Evolutionary conservation across 2,329 filamentous ascomycete genomes (phyloP), one percentile per base, ranked within the genome.

Genomic region (Oidium heveae): DNA sequence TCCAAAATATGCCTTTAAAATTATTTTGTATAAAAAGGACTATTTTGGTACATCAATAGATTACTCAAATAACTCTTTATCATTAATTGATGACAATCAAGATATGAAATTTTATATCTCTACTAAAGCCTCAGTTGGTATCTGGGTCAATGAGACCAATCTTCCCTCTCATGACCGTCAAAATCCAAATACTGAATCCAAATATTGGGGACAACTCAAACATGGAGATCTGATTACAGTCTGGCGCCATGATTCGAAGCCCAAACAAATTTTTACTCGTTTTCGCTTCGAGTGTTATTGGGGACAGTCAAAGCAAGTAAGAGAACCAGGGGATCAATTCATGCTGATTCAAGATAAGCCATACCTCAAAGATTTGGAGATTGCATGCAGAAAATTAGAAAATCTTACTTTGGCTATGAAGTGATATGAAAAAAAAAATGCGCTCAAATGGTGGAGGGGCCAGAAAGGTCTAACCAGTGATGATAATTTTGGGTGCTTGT

Each of bases 1-100:
- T 37, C 86, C 88, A 1, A 89, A 89, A 63, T 80, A 81, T 58
- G 86, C 85, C 0, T 78, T 94, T 60, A 82, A 84, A 61, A 70
- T 95, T 39, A 72, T 86, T 36, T 76, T 91, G 33, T 86, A 82
- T 74, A 79, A 76, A 55, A 74, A 79, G 0, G 76, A 76, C 12
- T 80, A 81, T 56, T 81, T 85, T 56, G 74, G 74, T 53, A 72
- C 7, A 32, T 10, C 34, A 33, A 7, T 5, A 1, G 18, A 22
- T 22, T 22, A 20, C 9, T 47, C 44, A 1, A 41, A 18, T 24
- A 7, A 16, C 20, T 74, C 8, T 55, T 79, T 72, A 70, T 72
- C 69, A 10, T 60, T 47, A 16, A 47, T 41, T 8, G 41, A 39
- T 54, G 51, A 52, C n/a, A 59, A 69, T 52, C 61, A 67, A 16